A percentile compares a stretch with the other conserved stretches of the same genome.
phyloP scores from a whole-genome alignment of 2,329 filamentous ascomycete species.

The Akanthomyces uredinophilus region DNA sequence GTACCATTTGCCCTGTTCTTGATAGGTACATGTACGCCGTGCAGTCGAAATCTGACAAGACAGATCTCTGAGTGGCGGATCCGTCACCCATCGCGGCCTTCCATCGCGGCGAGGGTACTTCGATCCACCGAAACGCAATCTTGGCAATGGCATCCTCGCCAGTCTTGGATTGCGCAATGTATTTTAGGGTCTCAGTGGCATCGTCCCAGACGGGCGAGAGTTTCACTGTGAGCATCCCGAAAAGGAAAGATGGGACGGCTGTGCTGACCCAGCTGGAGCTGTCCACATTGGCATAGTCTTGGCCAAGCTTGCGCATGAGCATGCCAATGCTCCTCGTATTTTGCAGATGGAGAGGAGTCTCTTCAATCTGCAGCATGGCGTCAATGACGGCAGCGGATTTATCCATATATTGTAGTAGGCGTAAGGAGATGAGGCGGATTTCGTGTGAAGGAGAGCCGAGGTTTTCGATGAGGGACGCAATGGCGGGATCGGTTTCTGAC shows the following conservation, averaged over 20 bases:
- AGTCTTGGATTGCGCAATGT: conserved; percentile 62
- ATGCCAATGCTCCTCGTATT: conserved; percentile 75
- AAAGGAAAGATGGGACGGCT: conserved; percentile 76
- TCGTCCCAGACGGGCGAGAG: conserved; percentile 87
- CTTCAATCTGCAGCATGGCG: conserved; percentile 72
- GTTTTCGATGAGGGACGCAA: conserved; percentile 63
- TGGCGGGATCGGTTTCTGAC: conserved; percentile 55
- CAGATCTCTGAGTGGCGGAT: conserved; percentile 30
- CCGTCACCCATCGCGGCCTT: conserved; percentile 36
- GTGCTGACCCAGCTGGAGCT: conserved; percentile 61
- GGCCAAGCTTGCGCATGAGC: conserved; percentile 72
- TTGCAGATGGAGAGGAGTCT: conserved; percentile 66
- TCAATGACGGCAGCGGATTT: conserved; percentile 26
- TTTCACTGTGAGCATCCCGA: conserved; percentile 82
- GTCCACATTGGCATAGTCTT: conserved; percentile 54
- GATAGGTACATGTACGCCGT: conserved; percentile 63
- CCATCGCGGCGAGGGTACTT: conserved; percentile 51
- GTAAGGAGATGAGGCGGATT: conserved; percentile 67
- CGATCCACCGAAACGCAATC: conserved; percentile 75
- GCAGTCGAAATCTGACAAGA: conserved; percentile 76
- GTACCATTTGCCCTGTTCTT: conserved; percentile 44
- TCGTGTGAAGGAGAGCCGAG: conserved; percentile 70
- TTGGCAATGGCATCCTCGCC: conserved; percentile 70
- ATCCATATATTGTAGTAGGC: conserved; percentile 60
- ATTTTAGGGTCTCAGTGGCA: conserved; percentile 67